phyloP scores from a whole-genome alignment of 495 filamentous ascomycete genomes.

The Paragyromitra xinjiangensis region DNA sequence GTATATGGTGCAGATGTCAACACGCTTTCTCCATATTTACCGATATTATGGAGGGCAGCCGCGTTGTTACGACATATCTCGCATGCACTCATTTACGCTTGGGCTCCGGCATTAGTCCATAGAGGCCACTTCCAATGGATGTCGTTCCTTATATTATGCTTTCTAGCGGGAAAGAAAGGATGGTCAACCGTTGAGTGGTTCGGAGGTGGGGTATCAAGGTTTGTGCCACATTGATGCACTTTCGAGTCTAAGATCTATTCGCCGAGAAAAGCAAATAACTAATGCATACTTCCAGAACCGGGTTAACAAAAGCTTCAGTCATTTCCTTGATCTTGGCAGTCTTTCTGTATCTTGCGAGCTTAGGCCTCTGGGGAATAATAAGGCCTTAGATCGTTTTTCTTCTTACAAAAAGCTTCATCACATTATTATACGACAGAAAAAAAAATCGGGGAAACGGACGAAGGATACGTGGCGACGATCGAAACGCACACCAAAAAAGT shows the following conservation, averaged over 20 bases:
- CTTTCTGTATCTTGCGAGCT: constrained; percentile 45
- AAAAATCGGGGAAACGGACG: constrained; percentile 19
- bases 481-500: constrained; percentile 47
- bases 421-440: constrained; percentile 21
- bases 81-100: constrained; percentile 54
- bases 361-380: constrained; percentile 51
- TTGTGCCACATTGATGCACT: constrained; percentile 13
- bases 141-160: constrained; percentile 46
- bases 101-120: constrained; percentile 53
- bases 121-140: constrained; percentile 53
- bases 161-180: constrained; percentile 52
- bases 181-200: constrained; percentile 58
- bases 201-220: constrained; percentile 54
- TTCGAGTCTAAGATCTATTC: constrained; percentile 33
- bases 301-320: constrained; percentile 50
- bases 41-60: constrained; percentile 53
- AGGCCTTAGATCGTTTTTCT: constrained; percentile 25
- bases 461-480: constrained; percentile 51
- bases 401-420: constrained; percentile 31
- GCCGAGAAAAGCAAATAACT: constrained; percentile 25
- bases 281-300: constrained; percentile 40
- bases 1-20: constrained; percentile 55
- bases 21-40: constrained; percentile 46
- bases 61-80: constrained; percentile 54
- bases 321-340: constrained; percentile 41